A percentile compares a stretch with the other conserved stretches of the same genome.
These are phyloP conservation scores for Zymoseptoria crescenta DNA, from an alignment of 2,329 filamentous ascomycete genomes.

Conservation along the genomic window DNA sequence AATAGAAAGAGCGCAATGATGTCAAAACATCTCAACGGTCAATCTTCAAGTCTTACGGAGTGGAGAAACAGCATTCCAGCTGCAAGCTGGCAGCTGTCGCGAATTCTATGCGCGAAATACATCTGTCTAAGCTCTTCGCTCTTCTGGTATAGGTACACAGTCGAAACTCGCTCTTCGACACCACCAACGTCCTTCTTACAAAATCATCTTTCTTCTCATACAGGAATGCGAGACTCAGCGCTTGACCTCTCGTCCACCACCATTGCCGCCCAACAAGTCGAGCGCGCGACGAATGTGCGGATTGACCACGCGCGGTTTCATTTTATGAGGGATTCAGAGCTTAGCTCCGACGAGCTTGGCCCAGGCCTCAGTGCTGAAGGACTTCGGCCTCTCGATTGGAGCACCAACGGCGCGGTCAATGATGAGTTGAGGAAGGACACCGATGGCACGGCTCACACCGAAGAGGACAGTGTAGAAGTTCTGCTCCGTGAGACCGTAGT, in stretches of 20 bases:
- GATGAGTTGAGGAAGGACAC: conserved; percentile 98
- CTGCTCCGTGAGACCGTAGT: conserved; percentile 97
- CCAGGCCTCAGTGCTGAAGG: conserved; percentile 95
- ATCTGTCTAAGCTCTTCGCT: neutral
- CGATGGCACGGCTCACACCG: conserved; percentile 94
- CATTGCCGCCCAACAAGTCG: conserved; percentile 21
- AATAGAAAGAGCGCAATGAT: no score
- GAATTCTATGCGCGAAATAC: neutral
- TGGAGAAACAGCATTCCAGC: neutral
- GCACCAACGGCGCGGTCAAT: conserved; percentile 96
- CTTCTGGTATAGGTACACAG: neutral
- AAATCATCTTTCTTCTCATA: neutral
- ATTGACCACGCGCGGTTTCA: conserved; percentile 1
- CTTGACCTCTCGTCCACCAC: conserved; percentile 17
- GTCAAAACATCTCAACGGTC: neutral
- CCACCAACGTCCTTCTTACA: neutral
- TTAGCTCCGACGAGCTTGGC: conserved; percentile 85
- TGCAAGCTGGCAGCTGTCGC: neutral
- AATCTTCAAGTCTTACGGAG: neutral
- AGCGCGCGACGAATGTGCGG: conserved; percentile 15
- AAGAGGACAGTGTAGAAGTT: conserved; percentile 99
- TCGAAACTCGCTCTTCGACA: neutral
- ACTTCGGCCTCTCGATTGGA: conserved; percentile 98
- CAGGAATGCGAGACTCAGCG: neutral
- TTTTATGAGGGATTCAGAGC: conserved; percentile 53